Base-by-base conservation (phyloP, 768 basidiomycete genomes). In the Mycena olivaceomarginata region DNA sequence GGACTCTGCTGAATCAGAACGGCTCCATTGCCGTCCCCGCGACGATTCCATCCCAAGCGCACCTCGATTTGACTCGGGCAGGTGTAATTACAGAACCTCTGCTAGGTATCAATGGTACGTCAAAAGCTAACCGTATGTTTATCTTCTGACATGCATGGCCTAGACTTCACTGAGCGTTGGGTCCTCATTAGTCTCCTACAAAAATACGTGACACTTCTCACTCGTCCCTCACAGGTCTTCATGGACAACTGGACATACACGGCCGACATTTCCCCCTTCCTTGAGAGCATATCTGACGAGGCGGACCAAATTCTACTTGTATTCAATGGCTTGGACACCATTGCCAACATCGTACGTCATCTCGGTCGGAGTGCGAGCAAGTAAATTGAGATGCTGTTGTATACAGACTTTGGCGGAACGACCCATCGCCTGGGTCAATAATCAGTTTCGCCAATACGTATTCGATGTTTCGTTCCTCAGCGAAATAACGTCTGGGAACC, bases 161-260 rank as follows among this genome's bases (percentile, higher is more conserved):
- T 64, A 92, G 91, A 92, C 72, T 91, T 89, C 74, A 89, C 89
- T 1, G 86, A 92, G 79, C 85, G 92, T 76, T 92, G 91, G 91
- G 84, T 92, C 62, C 86, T 87, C 43, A 84, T 88, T 31, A 9
- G 25, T 57, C 22, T 31, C 25, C 25, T 13, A 12, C 15, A 31
- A 11, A 25, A 15, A 8, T 1, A 31, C 18, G 12, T 9, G 0
- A 12, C 22, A 22, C 4, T 22, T 16, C 56, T 57, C 7, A 57
- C n/a, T 31, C 22, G 22, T 57, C 10, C 43, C 8, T 57, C 4
- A 10, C 18, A 41, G 62, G 62, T 92, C 63, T 86, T 87, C 41
- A 84, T 89, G 67, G 91, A 92, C 71, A 90, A 90, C 72, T 93
- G 92, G 91, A 91, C 90, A 0, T 92, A 92, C 77, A 91, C 90